Evolutionary conservation across 768 basidiomycete genomes (phyloP), one percentile per base, ranked within the genome.

Genomic region (Phylloporus arenicola): DNA sequence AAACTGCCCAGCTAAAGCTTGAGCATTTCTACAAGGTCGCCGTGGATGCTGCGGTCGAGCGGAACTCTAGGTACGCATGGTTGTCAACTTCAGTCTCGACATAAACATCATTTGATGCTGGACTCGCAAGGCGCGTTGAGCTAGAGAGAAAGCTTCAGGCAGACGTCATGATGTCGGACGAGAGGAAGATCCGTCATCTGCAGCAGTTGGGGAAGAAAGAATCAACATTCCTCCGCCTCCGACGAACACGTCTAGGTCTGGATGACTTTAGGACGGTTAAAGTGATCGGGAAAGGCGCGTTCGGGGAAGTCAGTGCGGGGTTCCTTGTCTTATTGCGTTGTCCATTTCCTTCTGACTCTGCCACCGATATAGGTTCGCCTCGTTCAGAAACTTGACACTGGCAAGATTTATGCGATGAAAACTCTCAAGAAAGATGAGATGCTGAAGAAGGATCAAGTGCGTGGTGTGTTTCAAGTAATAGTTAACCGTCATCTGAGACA

Each of bases 371-470:
- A 81, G 72, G 94, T 99, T 45, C 82, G 96, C 39, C 77, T 99
- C 29, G 94, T 96, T 27, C 95, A 99, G 65, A 99, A 99, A 70
- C 80, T 78, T 14, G 96, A 99, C 64, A 97, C 94, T 0, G 92
- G 93, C 31, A 96, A 92, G 73, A 96, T 98, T 49, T 99, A 97
- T 68, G 96, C 96, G 16, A 96, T 99, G 95, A 98, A 98, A 72
- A 90, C 92, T 20, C 72, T 98, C 64, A 85, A 87, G 71, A 99
- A 99, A 74, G 88, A 88, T 43, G 96, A 97, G 68, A 99, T 98
- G 96, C 80, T 99, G 69, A 95, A 97, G 72, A 96, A 96, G 68
- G 96, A 99, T 64, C 95, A 99, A 77, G 94, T 88, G 52, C 42
- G 80, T 45, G 16, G 3, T 48, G 30, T 47, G 8, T 34, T 38